Evolutionary conservation across 176 grass and related monocot species (phyloP), one percentile per base, ranked within the genome.

Genomic region (Lolium perenne): DNA sequence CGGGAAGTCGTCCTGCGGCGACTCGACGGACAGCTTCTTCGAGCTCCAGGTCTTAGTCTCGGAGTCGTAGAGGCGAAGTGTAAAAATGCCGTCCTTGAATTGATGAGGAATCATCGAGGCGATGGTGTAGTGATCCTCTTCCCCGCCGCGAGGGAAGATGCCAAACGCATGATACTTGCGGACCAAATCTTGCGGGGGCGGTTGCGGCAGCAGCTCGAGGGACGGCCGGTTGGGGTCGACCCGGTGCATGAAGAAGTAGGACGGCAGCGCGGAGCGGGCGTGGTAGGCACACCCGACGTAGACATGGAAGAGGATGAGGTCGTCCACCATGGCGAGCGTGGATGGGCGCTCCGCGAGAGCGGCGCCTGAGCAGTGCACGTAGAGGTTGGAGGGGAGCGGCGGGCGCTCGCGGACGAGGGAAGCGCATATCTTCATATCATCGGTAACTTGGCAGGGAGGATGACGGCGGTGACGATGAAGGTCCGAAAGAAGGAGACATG

Each of bases 401-500:
- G 58, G 58, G 58, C 58, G 58, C 58, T 57, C n/a, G 58, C n/a
- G 58, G 58, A 61, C 15, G 14, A 54, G 15, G 51, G 58, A 61
- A 57, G 55, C 55, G 18, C 5, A 20, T 20, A 57, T 57, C 20
- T 7, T 57, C 55, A 7, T 5, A 17, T 20, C 20, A 10, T 60
- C 21, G 8, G 6, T 60, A 8, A 7, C 57, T 7, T 10, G 7
- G 20, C 57, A 7, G n/a, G 84, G 16, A 85, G 83, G 84, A 83
- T 93, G 84, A 95, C 91, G 17, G 94, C 91, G 12, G 94, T 91
- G 38, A 67, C 80, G 5, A 85, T 82, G 54, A 87, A 93, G 87
- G 82, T 91, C 47, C 84, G 89, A 46, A 95, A 87, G 88, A 89
- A 95, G 73, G 64, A 74, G 16, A 87, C 71, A 2, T 87, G 91